These are phyloP conservation scores for Simmondsia chinensis DNA, from an alignment of 148 eudicot genomes.

Conservation along the genomic window DNA sequence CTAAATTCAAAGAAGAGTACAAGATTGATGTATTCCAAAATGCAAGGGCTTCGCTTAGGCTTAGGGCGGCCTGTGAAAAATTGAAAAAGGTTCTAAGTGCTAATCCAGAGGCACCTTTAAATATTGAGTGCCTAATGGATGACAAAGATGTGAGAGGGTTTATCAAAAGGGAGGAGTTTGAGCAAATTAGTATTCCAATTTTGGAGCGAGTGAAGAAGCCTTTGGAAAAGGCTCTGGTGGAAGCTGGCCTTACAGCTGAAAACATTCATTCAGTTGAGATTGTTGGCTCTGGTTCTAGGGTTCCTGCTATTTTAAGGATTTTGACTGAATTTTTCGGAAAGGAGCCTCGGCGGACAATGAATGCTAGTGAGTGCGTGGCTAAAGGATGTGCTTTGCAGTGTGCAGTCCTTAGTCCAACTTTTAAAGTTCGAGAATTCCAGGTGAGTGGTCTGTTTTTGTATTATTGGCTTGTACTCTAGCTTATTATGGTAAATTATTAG, in stretches of 20 bases:
- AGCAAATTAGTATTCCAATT: conserved; percentile 65
- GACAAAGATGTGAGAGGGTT: conserved; percentile 88
- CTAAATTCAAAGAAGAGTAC: conserved; percentile 74
- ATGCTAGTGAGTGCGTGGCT: conserved; percentile 94
- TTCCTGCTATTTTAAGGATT: conserved; percentile 72
- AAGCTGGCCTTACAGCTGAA: conserved; percentile 64
- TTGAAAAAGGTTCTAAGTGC: conserved; percentile 93
- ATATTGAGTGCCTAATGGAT: conserved; percentile 93
- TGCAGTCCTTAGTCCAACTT: conserved; percentile 89
- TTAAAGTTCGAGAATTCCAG: conserved; percentile 93
- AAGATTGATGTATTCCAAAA: conserved; percentile 79
- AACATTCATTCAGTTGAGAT: conserved; percentile 81
- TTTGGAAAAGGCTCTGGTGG: conserved; percentile 86
- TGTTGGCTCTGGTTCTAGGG: conserved; percentile 91
- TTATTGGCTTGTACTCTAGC: not conserved
- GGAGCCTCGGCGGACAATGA: conserved; percentile 97
- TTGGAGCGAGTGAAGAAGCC: conserved; percentile 86
- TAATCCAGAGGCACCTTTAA: conserved; percentile 92
- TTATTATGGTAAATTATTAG: too few species aligned
- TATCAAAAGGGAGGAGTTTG: conserved; percentile 88
- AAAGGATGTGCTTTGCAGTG: conserved; percentile 90
- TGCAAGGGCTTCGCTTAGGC: conserved; percentile 89
- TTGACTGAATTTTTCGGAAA: conserved; percentile 84
- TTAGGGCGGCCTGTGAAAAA: conserved; percentile 80
- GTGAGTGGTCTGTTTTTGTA: conserved; percentile 25